Conservation (phyloP, 2,329 filamentous ascomycete species). For the Ascochyta koolunga region DNA sequence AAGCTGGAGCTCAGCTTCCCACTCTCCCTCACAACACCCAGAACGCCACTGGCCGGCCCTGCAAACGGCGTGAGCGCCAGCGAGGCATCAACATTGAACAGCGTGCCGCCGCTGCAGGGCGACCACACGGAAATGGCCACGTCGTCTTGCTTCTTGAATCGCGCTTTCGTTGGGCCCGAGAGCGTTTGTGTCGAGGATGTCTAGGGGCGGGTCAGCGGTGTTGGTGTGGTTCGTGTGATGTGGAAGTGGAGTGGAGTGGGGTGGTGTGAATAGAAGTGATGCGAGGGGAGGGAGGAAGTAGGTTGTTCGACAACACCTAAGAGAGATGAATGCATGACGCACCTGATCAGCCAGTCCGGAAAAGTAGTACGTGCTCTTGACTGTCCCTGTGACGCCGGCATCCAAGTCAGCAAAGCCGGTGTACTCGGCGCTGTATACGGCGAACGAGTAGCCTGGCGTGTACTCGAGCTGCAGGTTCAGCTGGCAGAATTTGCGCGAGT, state of each 20-base stretch:
- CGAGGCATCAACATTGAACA: conserved; percentile 42
- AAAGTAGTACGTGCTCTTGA: conserved; percentile 48
- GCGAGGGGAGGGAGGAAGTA: too few relatives aligned
- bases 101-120: conserved; percentile 33
- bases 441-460: conserved; percentile 46
- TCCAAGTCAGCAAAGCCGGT: conserved; percentile 45
- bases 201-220: background rate
- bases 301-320: too few relatives aligned
- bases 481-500: conserved; percentile 49
- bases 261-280: too few relatives aligned
- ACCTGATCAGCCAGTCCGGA: conserved; percentile 41
- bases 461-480: conserved; percentile 44
- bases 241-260: background rate
- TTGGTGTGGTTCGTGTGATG: too few relatives aligned
- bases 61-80: conserved; percentile 37
- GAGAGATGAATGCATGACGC: background rate
- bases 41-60: conserved; percentile 27
- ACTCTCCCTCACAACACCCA: conserved; percentile 35
- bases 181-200: conserved; percentile 29
- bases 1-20: conserved; percentile 34
- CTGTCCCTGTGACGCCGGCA: conserved; percentile 40
- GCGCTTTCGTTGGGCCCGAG: conserved; percentile 50
- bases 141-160: conserved; percentile 55
- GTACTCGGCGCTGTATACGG: conserved; percentile 45
- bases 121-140: conserved; percentile 37